Conservation (phyloP, 2,329 filamentous ascomycete genomes). For the Diplocarpon mali region DNA sequence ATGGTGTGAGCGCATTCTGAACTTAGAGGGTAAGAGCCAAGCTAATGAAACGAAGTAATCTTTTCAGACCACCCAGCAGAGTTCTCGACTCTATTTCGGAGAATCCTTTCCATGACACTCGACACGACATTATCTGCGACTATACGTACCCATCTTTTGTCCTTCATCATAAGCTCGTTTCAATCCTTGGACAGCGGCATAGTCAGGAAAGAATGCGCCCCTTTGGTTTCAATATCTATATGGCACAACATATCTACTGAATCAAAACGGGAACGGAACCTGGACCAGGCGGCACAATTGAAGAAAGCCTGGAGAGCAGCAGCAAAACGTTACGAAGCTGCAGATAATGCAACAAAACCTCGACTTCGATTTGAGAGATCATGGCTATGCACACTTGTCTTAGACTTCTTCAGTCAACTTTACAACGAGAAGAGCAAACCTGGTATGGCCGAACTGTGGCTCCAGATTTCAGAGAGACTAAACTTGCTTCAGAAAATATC, state of each 20-base stretch:
- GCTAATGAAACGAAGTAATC: conserved; percentile 39
- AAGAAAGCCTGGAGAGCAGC: conserved; percentile 87
- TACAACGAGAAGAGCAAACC: conserved; percentile 43
- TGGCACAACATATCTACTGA: conserved; percentile 90
- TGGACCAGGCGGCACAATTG: conserved; percentile 64
- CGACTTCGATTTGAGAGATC: conserved; percentile 81
- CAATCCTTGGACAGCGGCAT: conserved; percentile 83
- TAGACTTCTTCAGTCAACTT: conserved; percentile 71
- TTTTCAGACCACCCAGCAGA: conserved; percentile 69
- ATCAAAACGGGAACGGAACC: conserved; percentile 55
- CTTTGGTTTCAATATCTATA: conserved; percentile 84
- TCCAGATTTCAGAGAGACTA: conserved; percentile 11
- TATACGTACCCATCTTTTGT: conserved; percentile 73
- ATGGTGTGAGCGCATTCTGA: conserved; percentile 52
- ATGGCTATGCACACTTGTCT: conserved; percentile 78
- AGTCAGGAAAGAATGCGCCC: conserved; percentile 91
- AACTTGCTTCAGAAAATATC: conserved; percentile 44
- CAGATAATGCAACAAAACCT: conserved; percentile 68
- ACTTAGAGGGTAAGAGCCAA: not conserved
- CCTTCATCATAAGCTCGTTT: conserved; percentile 83
- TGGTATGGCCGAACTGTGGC: conserved; percentile 28
- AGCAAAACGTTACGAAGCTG: conserved; percentile 74
- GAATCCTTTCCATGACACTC: conserved; percentile 76
- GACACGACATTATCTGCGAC: conserved; percentile 54
- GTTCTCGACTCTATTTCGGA: conserved; percentile 82